Evolutionary conservation across 2,329 filamentous ascomycete species (phyloP).

Genomic region (Sporothrix schenckii): DNA sequence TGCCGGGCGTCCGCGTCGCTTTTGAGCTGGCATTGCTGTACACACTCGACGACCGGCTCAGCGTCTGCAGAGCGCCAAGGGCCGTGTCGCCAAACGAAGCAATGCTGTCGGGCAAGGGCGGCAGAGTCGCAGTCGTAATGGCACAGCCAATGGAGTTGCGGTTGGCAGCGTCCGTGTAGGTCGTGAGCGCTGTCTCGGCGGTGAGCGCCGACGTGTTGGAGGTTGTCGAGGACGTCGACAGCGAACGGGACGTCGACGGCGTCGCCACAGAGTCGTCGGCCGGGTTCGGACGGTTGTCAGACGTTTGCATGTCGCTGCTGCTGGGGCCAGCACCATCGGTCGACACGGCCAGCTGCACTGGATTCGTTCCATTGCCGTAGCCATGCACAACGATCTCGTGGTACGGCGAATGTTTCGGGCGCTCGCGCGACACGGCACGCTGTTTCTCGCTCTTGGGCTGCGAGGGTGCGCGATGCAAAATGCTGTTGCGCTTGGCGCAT

Average conservation of each 20-base stretch:
- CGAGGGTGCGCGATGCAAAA: constrained; percentile 13
- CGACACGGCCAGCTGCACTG: constrained; percentile 23
- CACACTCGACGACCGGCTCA: constrained; percentile 29
- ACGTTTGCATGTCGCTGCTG: neutral
- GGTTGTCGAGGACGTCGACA: constrained; percentile 38
- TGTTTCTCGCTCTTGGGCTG: neutral
- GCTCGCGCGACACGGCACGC: neutral
- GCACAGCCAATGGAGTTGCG: neutral
- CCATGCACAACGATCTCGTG: constrained; percentile 58
- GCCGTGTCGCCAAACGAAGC: neutral
- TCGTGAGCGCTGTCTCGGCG: constrained; percentile 26
- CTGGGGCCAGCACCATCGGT: neutral
- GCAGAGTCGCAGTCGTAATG: neutral
- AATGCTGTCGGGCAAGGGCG: neutral
- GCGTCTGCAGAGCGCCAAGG: neutral
- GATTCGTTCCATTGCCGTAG: constrained; percentile 58
- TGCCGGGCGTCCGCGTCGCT: neutral
- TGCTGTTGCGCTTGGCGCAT: constrained; percentile 16
- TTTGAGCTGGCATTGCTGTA: constrained; percentile 29
- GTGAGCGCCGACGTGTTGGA: constrained; percentile 34
- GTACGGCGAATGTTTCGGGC: constrained; percentile 39
- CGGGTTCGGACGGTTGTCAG: neutral
- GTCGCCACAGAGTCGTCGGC: constrained; percentile 11
- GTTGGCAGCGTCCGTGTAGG: neutral
- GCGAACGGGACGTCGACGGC: constrained; percentile 35